Evolutionary conservation across 495 filamentous ascomycete genomes (phyloP), one percentile per base, ranked within the genome.

Genomic region (Hypoxylon lenormandii): DNA sequence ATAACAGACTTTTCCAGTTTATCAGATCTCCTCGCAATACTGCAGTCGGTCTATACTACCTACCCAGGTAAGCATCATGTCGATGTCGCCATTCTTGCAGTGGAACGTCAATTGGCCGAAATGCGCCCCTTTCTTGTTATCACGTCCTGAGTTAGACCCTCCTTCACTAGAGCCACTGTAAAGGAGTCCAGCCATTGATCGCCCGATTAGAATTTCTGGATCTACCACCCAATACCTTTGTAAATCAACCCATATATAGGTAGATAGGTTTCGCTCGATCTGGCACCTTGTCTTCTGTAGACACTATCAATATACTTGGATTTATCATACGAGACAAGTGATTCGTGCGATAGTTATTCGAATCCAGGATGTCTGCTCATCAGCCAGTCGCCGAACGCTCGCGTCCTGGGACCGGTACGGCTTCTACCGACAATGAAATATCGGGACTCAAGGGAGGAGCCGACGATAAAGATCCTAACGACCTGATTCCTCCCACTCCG

Each of bases 281-380:
- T 52, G 43, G 36, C 12, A 42, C 23, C 22, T 13, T 51, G 6
- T 33, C 5, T 37, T 36, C 15, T 33, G 28, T 12, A 28, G 15
- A 26, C 8, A 21, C 38, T 0, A 42, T 26, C 21, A 15, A 30
- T 36, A 59, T 45, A 51, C 23, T 8, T 52, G 10, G 10, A 59
- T 59, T 38, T 19, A 26, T 43, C 40, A 21, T 21, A 47, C 13
- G 37, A 4, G n/a, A 37, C 47, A 54, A 23, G 38, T 42, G 19
- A 54, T 66, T 19, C 8, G 37, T 60, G 55, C 21, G 5, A 47
- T 42, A 46, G 18, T 3, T 56, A 40, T 15, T 21, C 30, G 23
- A 38, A n/a, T 58, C 21, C 43, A 30, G 28, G 16, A 73, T 73
- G 70, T 70, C 70, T 66, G 15, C 57, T 47, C 56, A 73, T 16